Conservation (phyloP, 352 stramenopile genomes). For the Phytophthora fragariae region DNA sequence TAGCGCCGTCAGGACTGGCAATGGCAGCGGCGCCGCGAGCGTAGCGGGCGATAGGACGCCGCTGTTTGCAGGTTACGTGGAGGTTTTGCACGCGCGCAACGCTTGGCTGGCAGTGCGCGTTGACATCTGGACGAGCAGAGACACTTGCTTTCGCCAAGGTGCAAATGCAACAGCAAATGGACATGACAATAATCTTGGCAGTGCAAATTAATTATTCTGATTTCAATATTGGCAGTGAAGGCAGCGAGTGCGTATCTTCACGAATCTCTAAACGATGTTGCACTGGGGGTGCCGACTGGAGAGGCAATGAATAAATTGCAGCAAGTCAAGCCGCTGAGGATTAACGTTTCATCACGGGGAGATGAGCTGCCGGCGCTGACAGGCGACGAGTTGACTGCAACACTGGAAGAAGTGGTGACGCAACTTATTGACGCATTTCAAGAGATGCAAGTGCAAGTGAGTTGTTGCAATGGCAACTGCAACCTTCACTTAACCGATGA, state of each 20-base stretch:
- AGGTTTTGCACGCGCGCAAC: slow-evolving; percentile 37
- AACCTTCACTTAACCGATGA: background rate
- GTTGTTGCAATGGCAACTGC: slow-evolving; percentile 7
- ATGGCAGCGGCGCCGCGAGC: background rate
- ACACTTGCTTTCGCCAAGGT: slow-evolving; percentile 30
- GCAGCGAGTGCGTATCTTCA: slow-evolving; percentile 33
- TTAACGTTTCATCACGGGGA: slow-evolving; percentile 13
- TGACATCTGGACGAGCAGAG: slow-evolving; percentile 34
- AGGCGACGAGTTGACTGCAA: slow-evolving; percentile 28
- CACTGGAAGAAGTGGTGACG: slow-evolving; percentile 27
- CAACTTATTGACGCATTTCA: slow-evolving; percentile 29
- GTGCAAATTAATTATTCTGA: slow-evolving; percentile 8
- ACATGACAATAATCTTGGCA: background rate
- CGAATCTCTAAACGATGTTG: slow-evolving; percentile 10
- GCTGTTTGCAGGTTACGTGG: slow-evolving; percentile 42
- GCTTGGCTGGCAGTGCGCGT: slow-evolving; percentile 36
- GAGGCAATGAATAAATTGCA: slow-evolving; percentile 20
- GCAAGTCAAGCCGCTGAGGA: slow-evolving; percentile 20
- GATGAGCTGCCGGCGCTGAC: slow-evolving; percentile 23
- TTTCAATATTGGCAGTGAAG: slow-evolving; percentile 38
- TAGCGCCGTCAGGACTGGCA: background rate
- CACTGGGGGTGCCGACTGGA: slow-evolving; percentile 6
- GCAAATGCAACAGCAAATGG: slow-evolving; percentile 2
- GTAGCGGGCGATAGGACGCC: background rate
- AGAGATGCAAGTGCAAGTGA: slow-evolving; percentile 40